Percentiles rank a stretch among this genome's conserved stretches.
Conservation (phyloP, 2,329 filamentous ascomycete genomes). For the Scedosporium dehoogii region DNA sequence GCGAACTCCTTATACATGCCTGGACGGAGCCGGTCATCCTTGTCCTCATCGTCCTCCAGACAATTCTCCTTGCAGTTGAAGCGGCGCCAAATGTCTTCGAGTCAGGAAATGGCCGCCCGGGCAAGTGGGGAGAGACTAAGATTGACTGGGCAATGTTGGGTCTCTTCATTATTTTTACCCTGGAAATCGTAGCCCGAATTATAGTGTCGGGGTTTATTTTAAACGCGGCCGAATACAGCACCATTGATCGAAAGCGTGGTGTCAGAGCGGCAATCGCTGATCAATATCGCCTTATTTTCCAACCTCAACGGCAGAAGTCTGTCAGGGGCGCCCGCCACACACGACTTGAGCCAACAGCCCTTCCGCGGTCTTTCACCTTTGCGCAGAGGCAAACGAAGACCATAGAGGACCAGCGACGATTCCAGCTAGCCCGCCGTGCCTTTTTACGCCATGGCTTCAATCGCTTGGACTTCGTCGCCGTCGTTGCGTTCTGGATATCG, state of each 20-base stretch:
- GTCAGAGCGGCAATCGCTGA: conserved; percentile 63
- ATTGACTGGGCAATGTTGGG: conserved; percentile 75
- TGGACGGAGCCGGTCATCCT: conserved; percentile 80
- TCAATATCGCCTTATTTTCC: conserved; percentile 70
- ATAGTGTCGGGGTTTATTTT: conserved; percentile 90
- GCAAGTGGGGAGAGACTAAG: conserved; percentile 54
- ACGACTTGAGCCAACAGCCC: conserved; percentile 47
- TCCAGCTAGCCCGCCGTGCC: conserved; percentile 78
- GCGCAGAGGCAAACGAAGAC: conserved; percentile 48
- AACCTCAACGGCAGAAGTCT: conserved; percentile 66
- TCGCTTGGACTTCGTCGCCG: conserved; percentile 84
- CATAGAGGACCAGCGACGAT: conserved; percentile 67
- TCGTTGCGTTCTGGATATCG: conserved; percentile 91
- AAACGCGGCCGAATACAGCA: conserved; percentile 87
- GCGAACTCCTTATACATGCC: conserved; percentile 77
- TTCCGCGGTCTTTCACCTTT: conserved; percentile 72
- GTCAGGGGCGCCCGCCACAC: conserved; percentile 41
- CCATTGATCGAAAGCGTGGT: conserved; percentile 69
- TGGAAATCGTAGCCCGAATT: conserved; percentile 73
- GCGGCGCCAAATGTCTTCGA: conserved; percentile 61
- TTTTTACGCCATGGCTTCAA: conserved; percentile 96
- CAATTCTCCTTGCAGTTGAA: conserved; percentile 79
- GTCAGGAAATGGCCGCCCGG: conserved; percentile 47
- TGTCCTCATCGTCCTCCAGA: conserved; percentile 77
- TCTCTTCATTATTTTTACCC: conserved; percentile 81